phyloP scores from a whole-genome alignment of 169 alveolate genomes.

The Plasmodium berghei region DNA sequence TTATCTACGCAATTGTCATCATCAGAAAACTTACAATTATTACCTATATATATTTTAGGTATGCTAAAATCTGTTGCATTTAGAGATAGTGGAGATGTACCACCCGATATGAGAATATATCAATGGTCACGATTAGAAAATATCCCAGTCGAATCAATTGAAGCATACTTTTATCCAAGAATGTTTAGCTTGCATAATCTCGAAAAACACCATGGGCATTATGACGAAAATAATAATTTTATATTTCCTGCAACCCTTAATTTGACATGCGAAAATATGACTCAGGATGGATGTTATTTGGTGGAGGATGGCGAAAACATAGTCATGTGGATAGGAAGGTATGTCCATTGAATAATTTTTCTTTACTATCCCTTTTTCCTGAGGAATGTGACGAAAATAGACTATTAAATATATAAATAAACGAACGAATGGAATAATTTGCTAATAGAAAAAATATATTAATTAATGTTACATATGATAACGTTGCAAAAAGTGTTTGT shows the following conservation, averaged over 20 bases:
- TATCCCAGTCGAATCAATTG: conserved; percentile 83
- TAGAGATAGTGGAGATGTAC: conserved; percentile 86
- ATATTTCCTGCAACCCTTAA: conserved; percentile 82
- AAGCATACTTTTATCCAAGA: conserved; percentile 89
- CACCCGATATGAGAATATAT: conserved; percentile 86
- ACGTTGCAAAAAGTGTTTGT: background rate
- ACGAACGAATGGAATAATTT: no score
- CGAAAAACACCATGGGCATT: conserved; percentile 73
- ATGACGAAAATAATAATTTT: conserved; percentile 64
- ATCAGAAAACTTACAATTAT: conserved; percentile 75
- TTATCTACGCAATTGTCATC: conserved; percentile 76
- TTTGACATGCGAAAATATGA: conserved; percentile 87
- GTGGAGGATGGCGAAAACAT: conserved; percentile 91
- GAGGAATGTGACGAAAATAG: background rate
- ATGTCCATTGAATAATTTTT: background rate
- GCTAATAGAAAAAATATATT: no score
- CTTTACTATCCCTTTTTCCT: background rate
- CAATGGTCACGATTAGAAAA: conserved; percentile 86
- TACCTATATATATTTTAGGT: conserved; percentile 86
- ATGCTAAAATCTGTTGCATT: conserved; percentile 87
- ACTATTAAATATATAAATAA: no score
- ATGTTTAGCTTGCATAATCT: conserved; percentile 85
- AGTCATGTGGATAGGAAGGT: conserved; percentile 92
- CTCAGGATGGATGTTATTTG: conserved; percentile 90
- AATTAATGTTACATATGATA: no score